Evolutionary conservation across 371 early-diverging fungal species (phyloP).

Genomic region (Entomophthora muscae): DNA sequence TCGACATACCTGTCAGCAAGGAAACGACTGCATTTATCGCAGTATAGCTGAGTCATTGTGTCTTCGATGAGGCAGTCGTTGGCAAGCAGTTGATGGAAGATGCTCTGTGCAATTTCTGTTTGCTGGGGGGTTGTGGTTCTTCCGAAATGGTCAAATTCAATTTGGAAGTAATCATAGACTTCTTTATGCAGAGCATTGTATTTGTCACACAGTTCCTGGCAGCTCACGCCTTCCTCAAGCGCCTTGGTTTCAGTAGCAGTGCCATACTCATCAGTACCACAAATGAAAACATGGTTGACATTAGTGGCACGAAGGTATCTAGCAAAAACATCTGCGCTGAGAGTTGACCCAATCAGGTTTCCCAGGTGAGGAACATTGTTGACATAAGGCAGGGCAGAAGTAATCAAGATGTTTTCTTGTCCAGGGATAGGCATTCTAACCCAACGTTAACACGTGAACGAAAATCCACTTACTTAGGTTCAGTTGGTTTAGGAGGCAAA

Average conservation of each 20-base stretch:
- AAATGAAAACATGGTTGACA: conserved; percentile 84
- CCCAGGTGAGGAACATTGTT: conserved; percentile 99
- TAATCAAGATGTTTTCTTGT: conserved; percentile 82
- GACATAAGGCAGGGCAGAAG: conserved; percentile 98
- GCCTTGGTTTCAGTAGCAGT: conserved; percentile 99
- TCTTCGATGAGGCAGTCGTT: conserved; percentile 63
- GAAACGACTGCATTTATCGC: conserved; percentile 78
- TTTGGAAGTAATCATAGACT: conserved; percentile 93
- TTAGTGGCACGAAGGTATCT: conserved; percentile 85
- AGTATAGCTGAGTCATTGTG: conserved; percentile 81
- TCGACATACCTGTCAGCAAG: conserved; percentile 98
- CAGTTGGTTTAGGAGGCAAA: background rate
- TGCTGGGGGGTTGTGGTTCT: conserved; percentile 87
- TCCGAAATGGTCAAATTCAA: conserved; percentile 96
- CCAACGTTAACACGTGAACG: background rate
- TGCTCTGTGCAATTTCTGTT: conserved; percentile 82
- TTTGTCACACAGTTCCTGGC: conserved; percentile 92
- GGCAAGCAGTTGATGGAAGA: conserved; percentile 65
- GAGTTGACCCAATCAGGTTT: conserved; percentile 97
- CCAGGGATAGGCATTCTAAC: conserved; percentile 33
- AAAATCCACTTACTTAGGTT: conserved; percentile 9
- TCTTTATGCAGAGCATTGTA: conserved; percentile 78
- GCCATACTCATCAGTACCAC: conserved; percentile 99
- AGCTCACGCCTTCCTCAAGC: conserved; percentile 74
- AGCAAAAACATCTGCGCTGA: conserved; percentile 97